Evolutionary conservation across 2,329 filamentous ascomycete genomes (phyloP), one percentile per base, ranked within the genome.

Genomic region (Didymella arachidicola): DNA sequence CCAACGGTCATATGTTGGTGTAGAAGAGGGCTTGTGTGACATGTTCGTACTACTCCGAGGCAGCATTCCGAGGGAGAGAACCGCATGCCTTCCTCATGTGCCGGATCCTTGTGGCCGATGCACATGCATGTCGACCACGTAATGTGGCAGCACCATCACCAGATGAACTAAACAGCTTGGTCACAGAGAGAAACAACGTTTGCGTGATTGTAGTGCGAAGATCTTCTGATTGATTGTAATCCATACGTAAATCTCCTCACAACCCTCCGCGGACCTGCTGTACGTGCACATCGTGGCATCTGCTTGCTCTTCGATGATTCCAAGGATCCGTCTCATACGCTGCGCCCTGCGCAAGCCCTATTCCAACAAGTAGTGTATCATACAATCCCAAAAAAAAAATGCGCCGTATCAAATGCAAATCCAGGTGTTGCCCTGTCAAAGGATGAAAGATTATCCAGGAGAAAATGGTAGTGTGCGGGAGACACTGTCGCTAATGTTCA

Each of bases 401-500:
- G 50, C 56, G 43, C 52, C 47, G 36, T 60, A 48, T 53, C 36
- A 53, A 53, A 60, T 60, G 58, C 48, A 38, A 38, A 25, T 45
- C 27, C 34, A 41, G 14, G 57, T 60, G 58, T 44, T 43, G 48
- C 53, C 53, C 48, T 57, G 57, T 14, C 25, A 26, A 39, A 38
- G 18, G 41, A 50, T 30, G 30, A 22, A 42, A 32, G 25, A 2
- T 50, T 22, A 29, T 54, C 53, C 45, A 14, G 39, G 14, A 54
- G 47, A 47, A 56, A 42, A 48, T 47, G 41, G 53, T 58, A n/a
- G 57, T 48, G 53, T 63, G 32, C 43, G 32, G 25, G 41, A 60
- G 22, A 67, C 57, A 67, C 56, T 30, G 5, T 68, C 66, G 66
- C 68, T 67, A 69, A 69, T 55, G 19, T 48, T 53, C 42, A 60